Evolutionary conservation across 75 land plant species (phyloP).

Genomic region (Chamaecyparis obtusa): DNA sequence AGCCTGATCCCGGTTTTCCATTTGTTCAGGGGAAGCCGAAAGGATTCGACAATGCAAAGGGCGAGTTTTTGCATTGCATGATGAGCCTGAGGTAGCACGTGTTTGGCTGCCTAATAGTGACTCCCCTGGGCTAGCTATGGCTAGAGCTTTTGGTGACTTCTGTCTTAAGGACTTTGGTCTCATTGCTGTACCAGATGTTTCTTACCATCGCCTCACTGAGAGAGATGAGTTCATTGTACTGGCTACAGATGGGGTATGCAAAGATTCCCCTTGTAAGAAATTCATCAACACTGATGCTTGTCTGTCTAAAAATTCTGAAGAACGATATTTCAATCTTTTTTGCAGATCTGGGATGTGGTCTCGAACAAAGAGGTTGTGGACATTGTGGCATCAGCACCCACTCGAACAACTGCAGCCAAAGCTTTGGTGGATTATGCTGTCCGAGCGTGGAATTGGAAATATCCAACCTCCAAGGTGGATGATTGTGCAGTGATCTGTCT

Average conservation of each 20-base stretch:
- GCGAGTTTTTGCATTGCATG: slow-evolving; percentile 77
- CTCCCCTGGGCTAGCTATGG: slow-evolving; percentile 91
- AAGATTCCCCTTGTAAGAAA: not conserved
- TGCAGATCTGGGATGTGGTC: slow-evolving; percentile 91
- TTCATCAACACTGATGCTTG: not conserved
- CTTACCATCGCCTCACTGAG: slow-evolving; percentile 53
- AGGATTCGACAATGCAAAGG: slow-evolving; percentile 80
- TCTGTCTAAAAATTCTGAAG: not conserved
- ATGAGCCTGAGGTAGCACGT: slow-evolving; percentile 87
- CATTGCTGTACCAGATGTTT: slow-evolving; percentile 78
- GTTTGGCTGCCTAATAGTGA: slow-evolving; percentile 85
- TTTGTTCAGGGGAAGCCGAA: slow-evolving; percentile 68
- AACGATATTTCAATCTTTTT: slow-evolving; percentile 4
- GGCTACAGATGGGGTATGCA: slow-evolving; percentile 85
- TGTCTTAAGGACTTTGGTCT: slow-evolving; percentile 85
- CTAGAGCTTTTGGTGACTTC: slow-evolving; percentile 91
- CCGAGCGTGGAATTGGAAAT: slow-evolving; percentile 80
- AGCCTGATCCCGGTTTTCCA: slow-evolving; percentile 5
- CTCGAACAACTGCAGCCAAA: slow-evolving; percentile 72
- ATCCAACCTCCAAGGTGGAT: slow-evolving; percentile 84
- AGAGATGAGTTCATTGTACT: slow-evolving; percentile 82
- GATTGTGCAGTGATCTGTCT: slow-evolving; percentile 92
- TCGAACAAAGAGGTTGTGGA: slow-evolving; percentile 87
- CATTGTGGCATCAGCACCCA: slow-evolving; percentile 71
- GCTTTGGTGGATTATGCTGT: slow-evolving; percentile 84